Evolutionary conservation across 345 rosid species (phyloP), one percentile per base, ranked within the genome.

Genomic region (Hibiscus mutabilis): DNA sequence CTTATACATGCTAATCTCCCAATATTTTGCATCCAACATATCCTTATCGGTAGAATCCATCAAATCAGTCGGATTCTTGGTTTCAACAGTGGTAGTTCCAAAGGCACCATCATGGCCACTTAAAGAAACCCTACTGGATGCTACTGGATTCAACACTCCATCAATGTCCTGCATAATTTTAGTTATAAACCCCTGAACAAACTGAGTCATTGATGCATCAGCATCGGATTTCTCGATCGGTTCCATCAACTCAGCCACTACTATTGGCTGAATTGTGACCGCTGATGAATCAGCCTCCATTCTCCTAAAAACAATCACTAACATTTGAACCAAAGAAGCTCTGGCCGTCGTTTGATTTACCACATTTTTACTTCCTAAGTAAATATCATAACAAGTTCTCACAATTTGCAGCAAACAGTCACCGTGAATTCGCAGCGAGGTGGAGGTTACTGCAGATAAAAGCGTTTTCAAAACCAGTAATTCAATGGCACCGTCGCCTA

Each of bases 1-100:
- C 84, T 95, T 95, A 44, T 95, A 95, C 99, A 95, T 92, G 78
- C 99, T 95, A 77, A 95, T 92, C 91, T 95, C 99, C 99, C 99
- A 95, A 82, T 95, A 95, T 82, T 95, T 95, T 25, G 99, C 99
- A 78, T 95, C 99, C 79, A 95, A 74, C 99, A 72, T 72, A 40
- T 72, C 69, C 62, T 72, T 72, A 72, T 72, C 68, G 0, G 93
- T 86, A 7, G 93, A 88, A 77, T 88, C 93, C 70, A 88, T 72
- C 80, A 88, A 81, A 78, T 88, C 93, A 0, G 93, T 76, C 0
- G 91, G 91, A 78, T 86, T 88, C 0, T 89, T 85, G 51, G 87
- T 83, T 70, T 88, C 91, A 64, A 86, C 91, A 61, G 83, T 60
- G 2, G 90, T 85, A 51, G 93, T 81, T 80, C 85, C 91, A 70